Conservation (phyloP, 1,284 basidiomycete genomes). For the Trichosporon ovoides region DNA sequence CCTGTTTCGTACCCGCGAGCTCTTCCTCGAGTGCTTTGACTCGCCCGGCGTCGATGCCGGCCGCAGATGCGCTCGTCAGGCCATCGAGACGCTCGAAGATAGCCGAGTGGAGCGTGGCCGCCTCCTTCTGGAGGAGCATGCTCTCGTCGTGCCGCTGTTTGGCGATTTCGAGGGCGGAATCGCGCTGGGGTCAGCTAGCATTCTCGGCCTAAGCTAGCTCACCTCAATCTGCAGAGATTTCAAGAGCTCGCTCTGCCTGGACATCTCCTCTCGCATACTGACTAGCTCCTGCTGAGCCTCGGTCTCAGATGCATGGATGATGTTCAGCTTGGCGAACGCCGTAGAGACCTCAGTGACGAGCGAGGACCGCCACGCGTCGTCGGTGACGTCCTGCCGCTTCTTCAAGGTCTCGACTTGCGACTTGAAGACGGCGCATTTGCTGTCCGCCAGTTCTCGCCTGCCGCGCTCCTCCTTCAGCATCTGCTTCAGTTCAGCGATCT, state of each 20-base stretch:
- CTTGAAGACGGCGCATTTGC: neutral
- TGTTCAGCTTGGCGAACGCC: constrained; percentile 3
- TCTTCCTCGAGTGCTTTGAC: constrained; percentile 10
- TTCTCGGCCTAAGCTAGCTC: too few species aligned
- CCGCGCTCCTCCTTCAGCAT: neutral
- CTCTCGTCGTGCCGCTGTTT: constrained; percentile 10
- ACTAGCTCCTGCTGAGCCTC: constrained; percentile 10
- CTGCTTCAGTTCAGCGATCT: neutral
- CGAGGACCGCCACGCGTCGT: constrained; percentile 10
- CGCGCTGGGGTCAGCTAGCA: constrained; percentile 11
- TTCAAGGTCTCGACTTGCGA: neutral
- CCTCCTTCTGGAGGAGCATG: constrained; percentile 7
- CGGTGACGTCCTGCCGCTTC: neutral
- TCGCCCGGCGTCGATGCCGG: neutral
- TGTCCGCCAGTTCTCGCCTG: neutral
- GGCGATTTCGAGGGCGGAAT: constrained; percentile 5
- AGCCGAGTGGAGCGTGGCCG: neutral
- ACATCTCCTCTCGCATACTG: constrained; percentile 9
- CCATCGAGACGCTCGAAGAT: constrained; percentile 12
- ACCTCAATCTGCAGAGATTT: constrained; percentile 6
- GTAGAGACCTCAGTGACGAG: constrained; percentile 11
- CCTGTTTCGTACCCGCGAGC: neutral
- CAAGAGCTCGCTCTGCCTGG: constrained; percentile 7
- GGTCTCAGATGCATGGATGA: constrained; percentile 10
- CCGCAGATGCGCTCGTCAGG: neutral